These are phyloP conservation scores for Aspergillus jensenii DNA, from an alignment of 2,329 filamentous ascomycete genomes.

Conservation along the genomic window DNA sequence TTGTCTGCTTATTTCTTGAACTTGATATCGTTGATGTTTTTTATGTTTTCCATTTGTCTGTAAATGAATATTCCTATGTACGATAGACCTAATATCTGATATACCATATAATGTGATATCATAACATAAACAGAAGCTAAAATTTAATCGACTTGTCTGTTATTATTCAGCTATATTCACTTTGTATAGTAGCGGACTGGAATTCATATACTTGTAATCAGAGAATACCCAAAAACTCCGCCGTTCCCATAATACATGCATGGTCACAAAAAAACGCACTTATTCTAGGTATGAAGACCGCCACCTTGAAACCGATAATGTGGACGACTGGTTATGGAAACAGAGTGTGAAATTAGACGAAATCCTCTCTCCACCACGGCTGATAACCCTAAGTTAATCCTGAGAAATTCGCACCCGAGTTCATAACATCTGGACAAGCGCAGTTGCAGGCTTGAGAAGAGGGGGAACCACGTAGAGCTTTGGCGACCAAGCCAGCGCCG, in stretches of 20 bases:
- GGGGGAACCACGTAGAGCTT: conserved; percentile 6
- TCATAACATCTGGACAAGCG: conserved; percentile 2
- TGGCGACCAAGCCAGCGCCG: conserved; percentile 17
- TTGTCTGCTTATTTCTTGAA: neutral
- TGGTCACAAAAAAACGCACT: too few species aligned
- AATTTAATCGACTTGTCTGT: neutral
- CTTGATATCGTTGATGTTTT: neutral
- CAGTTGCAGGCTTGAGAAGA: neutral
- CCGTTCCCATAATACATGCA: too few species aligned
- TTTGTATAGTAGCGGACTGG: neutral
- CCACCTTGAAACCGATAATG: neutral
- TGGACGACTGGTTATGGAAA: neutral
- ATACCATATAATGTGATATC: conserved; percentile 5
- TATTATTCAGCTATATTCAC: neutral
- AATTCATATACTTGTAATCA: neutral
- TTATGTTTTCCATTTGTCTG: neutral
- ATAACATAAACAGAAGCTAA: neutral
- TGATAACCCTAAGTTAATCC: neutral
- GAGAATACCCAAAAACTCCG: neutral
- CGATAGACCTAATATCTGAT: conserved; percentile 9
- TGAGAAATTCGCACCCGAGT: neutral
- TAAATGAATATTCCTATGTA: conserved; percentile 14
- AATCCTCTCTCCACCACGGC: neutral
- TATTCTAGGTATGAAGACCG: neutral
- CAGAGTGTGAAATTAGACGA: neutral